Evolutionary conservation across 805 yeast species (phyloP), one percentile per base, ranked within the genome.

Genomic region (Metschnikowia dekortorum): DNA sequence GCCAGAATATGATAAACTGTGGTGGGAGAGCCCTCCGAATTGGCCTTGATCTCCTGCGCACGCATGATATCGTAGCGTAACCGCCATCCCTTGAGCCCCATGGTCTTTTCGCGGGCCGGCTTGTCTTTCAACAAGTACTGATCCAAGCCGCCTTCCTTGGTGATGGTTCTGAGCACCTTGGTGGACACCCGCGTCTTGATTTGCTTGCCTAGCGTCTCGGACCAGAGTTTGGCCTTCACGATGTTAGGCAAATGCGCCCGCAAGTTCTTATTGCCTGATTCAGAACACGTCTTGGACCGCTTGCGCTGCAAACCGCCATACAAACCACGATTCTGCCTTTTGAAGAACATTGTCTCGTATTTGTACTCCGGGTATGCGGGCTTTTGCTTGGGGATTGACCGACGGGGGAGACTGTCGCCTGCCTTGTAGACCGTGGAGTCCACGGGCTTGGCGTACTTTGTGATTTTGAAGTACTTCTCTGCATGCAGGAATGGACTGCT

Each of bases 111-210:
- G 71, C 99, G 79, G 2, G 96, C 95, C 6, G 95, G 75, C 58
- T 87, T 89, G 52, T 90, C 96, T 69, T 94, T 94, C 39, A 83
- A 78, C 53, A 94, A 68, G 65, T 94, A 94, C 56, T 84, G 84
- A 64, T 94, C 99, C 50, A 94, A 75, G 5, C 99, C 99, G 54
- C 99, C 99, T 67, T 92, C 98, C 60, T 83, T 88, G 51, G 88
- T 85, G 52, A 94, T 85, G 0, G 97, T 90, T 61, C 84, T 82
- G 63, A 94, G 76, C 6, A 90, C 97, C 52, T 84, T 80, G 5
- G 97, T 80, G 7, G 90, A 84, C 34, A 90, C 82, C 52, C 78
- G 82, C 48, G 89, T 67, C 44, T 73, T 72, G 41, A 90, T 66
- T 37, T 73, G 68, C 57, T 74, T 75, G 51, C 82, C 71, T 60